These are phyloP conservation scores for Sclerotinia glacialis DNA, from an alignment of 2,329 filamentous ascomycete genomes.

Conservation along the genomic window DNA sequence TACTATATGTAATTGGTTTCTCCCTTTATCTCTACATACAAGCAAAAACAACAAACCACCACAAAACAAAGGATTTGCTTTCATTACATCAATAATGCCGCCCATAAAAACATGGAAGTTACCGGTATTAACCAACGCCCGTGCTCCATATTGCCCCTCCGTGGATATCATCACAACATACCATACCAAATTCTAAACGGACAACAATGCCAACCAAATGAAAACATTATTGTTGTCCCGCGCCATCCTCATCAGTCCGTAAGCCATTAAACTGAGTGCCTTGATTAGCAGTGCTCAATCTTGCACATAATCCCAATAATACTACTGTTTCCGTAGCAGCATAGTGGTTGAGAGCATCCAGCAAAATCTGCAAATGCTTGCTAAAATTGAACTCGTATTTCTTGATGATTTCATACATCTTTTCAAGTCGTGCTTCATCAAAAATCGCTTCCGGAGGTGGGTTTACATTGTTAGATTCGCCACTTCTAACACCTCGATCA, in stretches of 20 bases:
- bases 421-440: slow-evolving; percentile 37
- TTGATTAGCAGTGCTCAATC: slow-evolving; percentile 77
- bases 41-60: too few relatives aligned
- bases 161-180: slow-evolving; percentile 25
- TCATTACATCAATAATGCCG: not conserved
- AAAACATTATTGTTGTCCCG: slow-evolving; percentile 26
- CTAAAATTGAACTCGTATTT: slow-evolving; percentile 95
- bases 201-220: slow-evolving; percentile 10
- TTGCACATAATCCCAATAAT: slow-evolving; percentile 79
- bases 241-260: slow-evolving; percentile 55
- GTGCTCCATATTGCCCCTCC: slow-evolving; percentile 13
- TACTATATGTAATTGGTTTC: not conserved
- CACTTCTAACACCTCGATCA: slow-evolving; percentile 45
- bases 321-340: slow-evolving; percentile 97
- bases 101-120: not conserved
- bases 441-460: slow-evolving; percentile 22
- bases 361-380: slow-evolving; percentile 84
- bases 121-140: slow-evolving; percentile 16
- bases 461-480: slow-evolving; percentile 33
- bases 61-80: not conserved
- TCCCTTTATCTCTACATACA: slow-evolving; percentile 3
- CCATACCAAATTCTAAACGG: slow-evolving; percentile 16
- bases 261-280: slow-evolving; percentile 64
- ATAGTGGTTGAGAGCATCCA: slow-evolving; percentile 95
- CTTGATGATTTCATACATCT: slow-evolving; percentile 76